These are phyloP conservation scores for Hypomyces perniciosus DNA, from an alignment of 2,329 filamentous ascomycete genomes.

Conservation along the genomic window DNA sequence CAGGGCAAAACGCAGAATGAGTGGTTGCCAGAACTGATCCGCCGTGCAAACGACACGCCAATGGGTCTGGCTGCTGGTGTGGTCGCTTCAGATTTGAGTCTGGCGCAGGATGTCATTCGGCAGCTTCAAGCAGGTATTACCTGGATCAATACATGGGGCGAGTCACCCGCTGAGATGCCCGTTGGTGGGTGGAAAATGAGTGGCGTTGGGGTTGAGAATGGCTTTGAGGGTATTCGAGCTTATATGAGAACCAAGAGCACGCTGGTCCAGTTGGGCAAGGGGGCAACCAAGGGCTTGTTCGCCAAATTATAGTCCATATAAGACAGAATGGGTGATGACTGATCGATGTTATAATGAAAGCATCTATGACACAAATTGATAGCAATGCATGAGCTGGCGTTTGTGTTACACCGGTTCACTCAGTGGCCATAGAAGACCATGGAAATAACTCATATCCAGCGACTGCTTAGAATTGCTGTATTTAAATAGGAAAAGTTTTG, in stretches of 20 bases:
- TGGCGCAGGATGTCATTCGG: constrained; percentile 65
- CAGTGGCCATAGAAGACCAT: too few species aligned
- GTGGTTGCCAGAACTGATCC: constrained; percentile 60
- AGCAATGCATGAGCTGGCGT: too few species aligned
- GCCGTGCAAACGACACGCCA: constrained; percentile 68
- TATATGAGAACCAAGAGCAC: constrained; percentile 88
- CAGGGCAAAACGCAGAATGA: constrained; percentile 22
- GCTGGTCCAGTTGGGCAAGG: constrained; percentile 67
- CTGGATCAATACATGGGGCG: constrained; percentile 93
- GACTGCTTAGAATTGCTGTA: too few species aligned
- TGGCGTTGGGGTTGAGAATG: constrained; percentile 83
- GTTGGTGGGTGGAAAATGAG: constrained; percentile 91
- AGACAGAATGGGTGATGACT: too few species aligned
- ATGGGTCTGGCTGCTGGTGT: constrained; percentile 80
- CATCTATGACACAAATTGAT: too few species aligned
- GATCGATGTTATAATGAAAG: too few species aligned
- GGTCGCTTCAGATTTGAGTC: constrained; percentile 68
- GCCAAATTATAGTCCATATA: constrained; percentile 49
- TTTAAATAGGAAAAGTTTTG: too few species aligned
- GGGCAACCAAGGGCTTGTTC: constrained; percentile 63
- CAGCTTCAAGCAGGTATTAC: constrained; percentile 78
- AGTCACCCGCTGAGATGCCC: constrained; percentile 84
- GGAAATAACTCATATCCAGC: too few species aligned
- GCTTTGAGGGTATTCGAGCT: constrained; percentile 67
- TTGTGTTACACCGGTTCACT: too few species aligned